These are phyloP conservation scores for Lithospermum erythrorhizon DNA, from an alignment of 257 asterid genomes.

Conservation along the genomic window DNA sequence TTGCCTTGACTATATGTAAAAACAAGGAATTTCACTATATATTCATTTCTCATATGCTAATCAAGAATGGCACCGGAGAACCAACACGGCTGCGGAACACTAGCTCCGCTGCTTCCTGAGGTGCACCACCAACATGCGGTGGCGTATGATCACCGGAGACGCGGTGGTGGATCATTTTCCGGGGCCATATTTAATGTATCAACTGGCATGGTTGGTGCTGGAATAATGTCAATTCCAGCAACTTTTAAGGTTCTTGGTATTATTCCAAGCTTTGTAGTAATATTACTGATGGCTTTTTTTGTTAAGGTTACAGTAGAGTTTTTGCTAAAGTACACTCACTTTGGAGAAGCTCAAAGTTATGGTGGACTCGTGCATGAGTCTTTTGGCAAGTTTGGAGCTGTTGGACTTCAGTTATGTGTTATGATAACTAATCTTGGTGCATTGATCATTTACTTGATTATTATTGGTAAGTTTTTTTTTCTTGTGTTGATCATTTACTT, in stretches of 20 bases:
- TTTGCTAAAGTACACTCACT: slow-evolving; percentile 52
- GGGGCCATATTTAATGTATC: slow-evolving; percentile 89
- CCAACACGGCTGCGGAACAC: slow-evolving; percentile 30
- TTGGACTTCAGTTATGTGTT: slow-evolving; percentile 80
- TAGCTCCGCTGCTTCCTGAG: slow-evolving; percentile 47
- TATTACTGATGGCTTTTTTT: slow-evolving; percentile 51
- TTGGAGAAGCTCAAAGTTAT: slow-evolving; percentile 54
- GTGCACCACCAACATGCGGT: slow-evolving; percentile 1
- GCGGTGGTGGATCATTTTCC: slow-evolving; percentile 21
- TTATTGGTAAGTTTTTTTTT: slow-evolving; percentile 44
- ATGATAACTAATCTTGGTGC: slow-evolving; percentile 87
- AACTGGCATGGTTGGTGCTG: slow-evolving; percentile 91
- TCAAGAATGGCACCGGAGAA: too few relatives aligned
- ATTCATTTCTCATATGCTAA: too few relatives aligned
- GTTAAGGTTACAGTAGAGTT: slow-evolving; percentile 95
- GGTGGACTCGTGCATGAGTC: slow-evolving; percentile 91
- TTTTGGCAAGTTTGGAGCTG: slow-evolving; percentile 72
- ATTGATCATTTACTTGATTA: slow-evolving; percentile 77
- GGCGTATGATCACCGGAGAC: slow-evolving; percentile 1
- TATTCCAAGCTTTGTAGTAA: slow-evolving; percentile 57
- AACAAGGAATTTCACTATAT: too few relatives aligned
- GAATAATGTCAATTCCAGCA: slow-evolving; percentile 95
- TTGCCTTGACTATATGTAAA: too few relatives aligned
- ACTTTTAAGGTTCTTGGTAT: slow-evolving; percentile 83
- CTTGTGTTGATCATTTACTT: slow-evolving; percentile 16